A percentile compares a stretch with the other conserved stretches of the same genome.
phyloP scores from a whole-genome alignment of 73 alveolate genomes.

The Paramecium biaurelia region DNA sequence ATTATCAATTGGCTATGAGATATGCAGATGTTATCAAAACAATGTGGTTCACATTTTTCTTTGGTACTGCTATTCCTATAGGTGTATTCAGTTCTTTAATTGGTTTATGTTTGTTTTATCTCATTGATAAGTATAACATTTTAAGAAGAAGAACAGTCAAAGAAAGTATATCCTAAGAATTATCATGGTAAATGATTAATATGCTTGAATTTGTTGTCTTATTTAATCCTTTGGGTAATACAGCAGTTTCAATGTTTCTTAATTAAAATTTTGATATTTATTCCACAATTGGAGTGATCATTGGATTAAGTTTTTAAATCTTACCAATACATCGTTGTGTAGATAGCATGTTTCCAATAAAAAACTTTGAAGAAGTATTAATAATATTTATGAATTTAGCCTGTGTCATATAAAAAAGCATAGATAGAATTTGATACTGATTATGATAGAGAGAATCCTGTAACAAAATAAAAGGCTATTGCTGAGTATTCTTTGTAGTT shows the following conservation, averaged over 20 bases:
- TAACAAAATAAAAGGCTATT: background rate
- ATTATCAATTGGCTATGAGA: slow-evolving; percentile 48
- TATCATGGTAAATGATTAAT: slow-evolving; percentile 51
- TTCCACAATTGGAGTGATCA: background rate
- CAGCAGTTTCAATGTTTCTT: background rate
- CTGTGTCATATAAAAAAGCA: slow-evolving; percentile 47
- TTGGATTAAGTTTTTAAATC: background rate
- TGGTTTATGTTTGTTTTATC: slow-evolving; percentile 37
- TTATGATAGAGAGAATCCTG: slow-evolving; percentile 62
- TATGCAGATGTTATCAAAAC: slow-evolving; percentile 64
- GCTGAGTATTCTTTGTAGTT: background rate
- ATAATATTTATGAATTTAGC: background rate
- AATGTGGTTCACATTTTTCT: slow-evolving; percentile 62
- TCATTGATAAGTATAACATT: slow-evolving; percentile 52
- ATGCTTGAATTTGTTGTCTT: background rate
- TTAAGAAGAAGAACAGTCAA: slow-evolving; percentile 61
- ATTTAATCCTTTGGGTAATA: slow-evolving; percentile 17
- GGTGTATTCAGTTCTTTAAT: slow-evolving; percentile 58
- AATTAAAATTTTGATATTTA: background rate
- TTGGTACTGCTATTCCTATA: slow-evolving; percentile 52
- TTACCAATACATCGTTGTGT: background rate
- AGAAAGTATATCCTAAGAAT: slow-evolving; percentile 54
- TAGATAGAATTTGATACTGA: slow-evolving; percentile 60
- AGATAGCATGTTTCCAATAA: slow-evolving; percentile 23
- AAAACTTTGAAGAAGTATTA: slow-evolving; percentile 25